A percentile compares a stretch with the other conserved stretches of the same genome.
phyloP scores from a whole-genome alignment of 2,329 filamentous ascomycete genomes.

The Epichloe aotearoae region DNA sequence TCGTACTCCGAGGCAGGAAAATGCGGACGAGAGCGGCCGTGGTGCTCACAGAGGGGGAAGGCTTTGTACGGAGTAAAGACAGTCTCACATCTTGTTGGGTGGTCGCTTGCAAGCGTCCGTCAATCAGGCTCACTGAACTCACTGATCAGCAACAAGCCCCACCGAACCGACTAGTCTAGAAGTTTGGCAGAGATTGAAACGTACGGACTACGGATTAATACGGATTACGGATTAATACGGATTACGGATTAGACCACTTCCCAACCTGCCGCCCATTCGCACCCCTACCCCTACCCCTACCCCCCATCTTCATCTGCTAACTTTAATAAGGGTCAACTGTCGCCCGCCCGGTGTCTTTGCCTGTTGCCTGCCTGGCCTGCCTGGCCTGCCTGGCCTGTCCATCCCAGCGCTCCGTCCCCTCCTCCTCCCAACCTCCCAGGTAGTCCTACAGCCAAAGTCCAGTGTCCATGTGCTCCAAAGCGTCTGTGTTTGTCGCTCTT shows the following conservation, averaged over 20 bases:
- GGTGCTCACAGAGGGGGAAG: background rate
- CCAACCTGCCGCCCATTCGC: background rate
- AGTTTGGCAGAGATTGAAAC: no score
- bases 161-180: background rate
- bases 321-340: no score
- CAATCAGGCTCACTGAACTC: background rate
- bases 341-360: background rate
- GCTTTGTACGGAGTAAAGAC: background rate
- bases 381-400: background rate
- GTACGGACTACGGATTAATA: no score
- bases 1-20: background rate
- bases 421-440: background rate
- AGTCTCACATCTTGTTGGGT: background rate
- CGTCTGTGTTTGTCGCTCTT: conserved; percentile 22
- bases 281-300: background rate
- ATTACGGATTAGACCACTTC: background rate
- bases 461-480: background rate
- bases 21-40: background rate
- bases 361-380: background rate
- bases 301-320: background rate
- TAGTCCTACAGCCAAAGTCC: background rate
- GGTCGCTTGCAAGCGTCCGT: background rate
- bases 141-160: background rate
- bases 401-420: background rate
- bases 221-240: no score